Percentiles rank a stretch among this genome's conserved stretches.
phyloP scores from a whole-genome alignment of 768 basidiomycete genomes.

The Podaxis pistillaris region DNA sequence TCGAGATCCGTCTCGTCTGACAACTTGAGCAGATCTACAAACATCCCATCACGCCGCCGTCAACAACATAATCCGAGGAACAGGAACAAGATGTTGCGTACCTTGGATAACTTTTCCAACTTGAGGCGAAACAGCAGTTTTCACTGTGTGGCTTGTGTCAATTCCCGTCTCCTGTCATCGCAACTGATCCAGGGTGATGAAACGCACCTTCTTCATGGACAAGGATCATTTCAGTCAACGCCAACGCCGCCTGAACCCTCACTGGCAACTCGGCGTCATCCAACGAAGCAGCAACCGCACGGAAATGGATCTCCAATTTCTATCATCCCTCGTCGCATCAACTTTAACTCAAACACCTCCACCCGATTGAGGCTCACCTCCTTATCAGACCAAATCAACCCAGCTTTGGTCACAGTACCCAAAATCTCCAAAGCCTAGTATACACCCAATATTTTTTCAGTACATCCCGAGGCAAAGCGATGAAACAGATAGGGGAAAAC shows the following conservation, averaged over 20 bases:
- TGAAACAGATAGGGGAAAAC: conserved; percentile 28
- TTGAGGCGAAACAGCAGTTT: conserved; percentile 64
- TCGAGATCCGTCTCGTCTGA: conserved; percentile 92
- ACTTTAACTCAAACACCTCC: neutral
- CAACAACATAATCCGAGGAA: neutral
- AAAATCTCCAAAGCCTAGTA: conserved; percentile 77
- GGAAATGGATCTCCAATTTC: conserved; percentile 64
- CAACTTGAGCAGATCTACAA: conserved; percentile 76
- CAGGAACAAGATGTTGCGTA: conserved; percentile 25
- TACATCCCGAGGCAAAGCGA: neutral
- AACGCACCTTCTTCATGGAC: conserved; percentile 56
- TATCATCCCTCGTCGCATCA: conserved; percentile 24
- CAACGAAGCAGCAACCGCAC: conserved; percentile 61
- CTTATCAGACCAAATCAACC: conserved; percentile 63
- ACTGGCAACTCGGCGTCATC: conserved; percentile 83
- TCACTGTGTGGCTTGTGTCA: conserved; percentile 42
- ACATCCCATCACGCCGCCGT: neutral
- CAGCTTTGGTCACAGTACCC: conserved; percentile 67
- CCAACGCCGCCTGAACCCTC: conserved; percentile 78
- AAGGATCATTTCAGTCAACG: conserved; percentile 74
- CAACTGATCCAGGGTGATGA: neutral
- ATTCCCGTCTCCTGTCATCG: neutral
- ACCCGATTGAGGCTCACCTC: conserved; percentile 40
- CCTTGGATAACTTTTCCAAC: conserved; percentile 89
- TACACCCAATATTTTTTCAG: conserved; percentile 7